A percentile compares a stretch with the other conserved stretches of the same genome.
Conservation (phyloP, 768 basidiomycete species). For the Kondoa malvinella region DNA sequence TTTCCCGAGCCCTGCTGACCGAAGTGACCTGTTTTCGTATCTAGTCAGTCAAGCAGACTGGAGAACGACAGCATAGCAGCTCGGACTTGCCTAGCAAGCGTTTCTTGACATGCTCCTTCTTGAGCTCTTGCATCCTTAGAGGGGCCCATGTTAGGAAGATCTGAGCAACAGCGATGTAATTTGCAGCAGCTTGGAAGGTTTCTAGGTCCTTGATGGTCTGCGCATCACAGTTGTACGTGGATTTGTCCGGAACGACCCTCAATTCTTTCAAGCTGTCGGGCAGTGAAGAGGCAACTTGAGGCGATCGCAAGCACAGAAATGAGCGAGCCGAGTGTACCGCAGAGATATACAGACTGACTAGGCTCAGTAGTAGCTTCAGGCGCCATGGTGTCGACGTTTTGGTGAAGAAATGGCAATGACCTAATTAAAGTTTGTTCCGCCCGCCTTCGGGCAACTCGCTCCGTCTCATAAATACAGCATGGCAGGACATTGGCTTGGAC, state of each 20-base stretch:
- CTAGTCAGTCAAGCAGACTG: neutral
- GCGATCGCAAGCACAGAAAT: no score
- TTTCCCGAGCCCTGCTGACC: neutral
- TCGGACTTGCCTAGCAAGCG: slow-evolving; percentile 15
- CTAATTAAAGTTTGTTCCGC: no score
- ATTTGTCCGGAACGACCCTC: slow-evolving; percentile 6
- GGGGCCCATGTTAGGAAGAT: slow-evolving; percentile 15
- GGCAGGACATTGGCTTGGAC: no score
- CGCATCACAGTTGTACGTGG: neutral
- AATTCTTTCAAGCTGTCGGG: slow-evolving; percentile 6
- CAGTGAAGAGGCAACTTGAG: no score
- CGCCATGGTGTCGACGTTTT: no score
- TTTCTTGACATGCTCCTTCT: slow-evolving; percentile 18
- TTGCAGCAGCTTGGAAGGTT: slow-evolving; percentile 12
- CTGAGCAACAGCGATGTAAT: slow-evolving; percentile 20
- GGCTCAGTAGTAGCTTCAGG: no score
- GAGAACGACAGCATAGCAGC: neutral
- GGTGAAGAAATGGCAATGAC: no score
- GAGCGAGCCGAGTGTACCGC: no score
- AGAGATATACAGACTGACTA: no score
- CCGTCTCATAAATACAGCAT: no score
- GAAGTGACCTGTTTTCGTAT: neutral
- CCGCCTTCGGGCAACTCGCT: no score
- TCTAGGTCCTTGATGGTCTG: slow-evolving; percentile 10
- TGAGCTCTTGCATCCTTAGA: slow-evolving; percentile 15